Percentiles rank a stretch among this genome's conserved stretches.
Evolutionary conservation across 2,329 filamentous ascomycete species (phyloP).

Genomic region (Tolypocladium endophyticum): DNA sequence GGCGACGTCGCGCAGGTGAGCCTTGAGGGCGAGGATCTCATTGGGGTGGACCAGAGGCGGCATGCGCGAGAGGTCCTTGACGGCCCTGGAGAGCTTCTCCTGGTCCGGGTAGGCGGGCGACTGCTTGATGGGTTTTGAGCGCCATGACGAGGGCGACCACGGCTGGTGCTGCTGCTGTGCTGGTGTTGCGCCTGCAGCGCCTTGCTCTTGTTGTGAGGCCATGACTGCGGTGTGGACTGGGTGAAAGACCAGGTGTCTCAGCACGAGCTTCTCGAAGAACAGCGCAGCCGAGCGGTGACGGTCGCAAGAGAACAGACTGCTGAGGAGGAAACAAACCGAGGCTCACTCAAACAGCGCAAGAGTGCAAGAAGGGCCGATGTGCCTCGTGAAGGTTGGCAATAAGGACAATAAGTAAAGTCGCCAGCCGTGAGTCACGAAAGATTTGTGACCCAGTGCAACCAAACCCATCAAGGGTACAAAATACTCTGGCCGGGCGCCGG

Average conservation of each 20-base stretch:
- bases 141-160: conserved; percentile 62
- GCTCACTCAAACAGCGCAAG: not conserved
- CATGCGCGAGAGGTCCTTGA: conserved; percentile 54
- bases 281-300: not conserved
- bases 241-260: not conserved
- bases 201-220: not conserved
- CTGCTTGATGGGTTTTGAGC: conserved; percentile 70
- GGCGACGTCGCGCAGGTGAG: conserved; percentile 74
- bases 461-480: not conserved
- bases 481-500: not conserved
- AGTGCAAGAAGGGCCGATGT: not conserved
- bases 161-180: not conserved
- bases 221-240: not conserved
- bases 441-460: not conserved
- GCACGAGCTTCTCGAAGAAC: not conserved
- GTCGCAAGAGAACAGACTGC: not conserved
- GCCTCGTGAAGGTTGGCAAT: not conserved
- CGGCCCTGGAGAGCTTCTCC: conserved; percentile 45
- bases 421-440: not conserved
- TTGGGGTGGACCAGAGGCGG: conserved; percentile 71
- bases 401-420: not conserved
- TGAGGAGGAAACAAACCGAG: not conserved
- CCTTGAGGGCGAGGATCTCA: conserved; percentile 72
- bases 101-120: conserved; percentile 58
- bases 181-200: not conserved